Evolutionary conservation across 1,139 yeast genomes (phyloP).

Genomic region (Candida smagusa): DNA sequence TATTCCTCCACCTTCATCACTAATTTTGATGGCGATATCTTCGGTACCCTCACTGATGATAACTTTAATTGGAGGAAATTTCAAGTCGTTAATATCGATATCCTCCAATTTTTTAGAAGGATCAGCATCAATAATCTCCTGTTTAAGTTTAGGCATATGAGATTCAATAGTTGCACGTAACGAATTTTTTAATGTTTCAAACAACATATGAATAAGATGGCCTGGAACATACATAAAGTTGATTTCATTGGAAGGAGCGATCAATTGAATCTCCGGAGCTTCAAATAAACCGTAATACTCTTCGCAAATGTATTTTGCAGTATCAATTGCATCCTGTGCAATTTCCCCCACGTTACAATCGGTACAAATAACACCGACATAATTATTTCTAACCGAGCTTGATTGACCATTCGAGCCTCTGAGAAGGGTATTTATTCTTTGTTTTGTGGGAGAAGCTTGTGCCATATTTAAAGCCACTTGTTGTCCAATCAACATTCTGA

Average conservation of each 20-base stretch:
- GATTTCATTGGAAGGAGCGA: conserved; percentile 64
- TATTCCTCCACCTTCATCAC: conserved; percentile 95
- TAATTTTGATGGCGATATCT: conserved; percentile 87
- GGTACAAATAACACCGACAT: conserved; percentile 84
- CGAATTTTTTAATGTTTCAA: conserved; percentile 81
- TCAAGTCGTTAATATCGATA: conserved; percentile 59
- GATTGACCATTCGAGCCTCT: conserved; percentile 21
- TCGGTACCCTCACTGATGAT: conserved; percentile 90
- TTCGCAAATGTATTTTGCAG: conserved; percentile 83
- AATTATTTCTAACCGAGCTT: conserved; percentile 35
- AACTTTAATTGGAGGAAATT: conserved; percentile 80
- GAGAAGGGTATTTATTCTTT: conserved; percentile 32
- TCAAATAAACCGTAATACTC: conserved; percentile 82
- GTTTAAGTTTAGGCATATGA: conserved; percentile 47
- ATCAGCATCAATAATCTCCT: conserved; percentile 37
- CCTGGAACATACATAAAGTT: conserved; percentile 88
- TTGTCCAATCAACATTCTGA: conserved; percentile 86
- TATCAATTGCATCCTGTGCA: conserved; percentile 81
- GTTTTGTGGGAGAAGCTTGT: conserved; percentile 49
- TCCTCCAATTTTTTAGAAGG: conserved; percentile 41
- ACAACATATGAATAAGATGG: conserved; percentile 82
- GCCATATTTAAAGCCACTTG: conserved; percentile 77
- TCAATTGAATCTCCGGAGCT: conserved; percentile 75
- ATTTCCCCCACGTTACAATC: conserved; percentile 76
- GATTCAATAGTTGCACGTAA: conserved; percentile 81